These are phyloP conservation scores for Brettanomyces nanus DNA, from an alignment of 805 yeast genomes.

Conservation along the genomic window DNA sequence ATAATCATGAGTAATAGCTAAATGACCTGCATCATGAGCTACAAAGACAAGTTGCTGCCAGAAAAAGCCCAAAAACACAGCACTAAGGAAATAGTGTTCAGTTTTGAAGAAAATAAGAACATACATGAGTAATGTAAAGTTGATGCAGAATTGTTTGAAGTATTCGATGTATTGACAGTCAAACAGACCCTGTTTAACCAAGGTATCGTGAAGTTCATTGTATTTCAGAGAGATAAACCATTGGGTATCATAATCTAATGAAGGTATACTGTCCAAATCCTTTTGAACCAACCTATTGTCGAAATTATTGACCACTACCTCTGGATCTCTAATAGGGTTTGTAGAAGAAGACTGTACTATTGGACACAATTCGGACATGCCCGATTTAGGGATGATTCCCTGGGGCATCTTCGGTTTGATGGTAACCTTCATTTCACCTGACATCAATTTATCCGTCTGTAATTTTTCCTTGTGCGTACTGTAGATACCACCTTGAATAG, in stretches of 20 bases:
- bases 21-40: constrained; percentile 88
- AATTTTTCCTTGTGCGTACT: constrained; percentile 6
- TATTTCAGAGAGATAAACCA: constrained; percentile 45
- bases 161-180: constrained; percentile 70
- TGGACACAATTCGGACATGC: constrained; percentile 31
- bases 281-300: constrained; percentile 46
- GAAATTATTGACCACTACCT: constrained; percentile 42
- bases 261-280: constrained; percentile 55
- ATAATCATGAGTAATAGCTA: constrained; percentile 74
- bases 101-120: constrained; percentile 41
- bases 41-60: constrained; percentile 90
- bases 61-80: constrained; percentile 57
- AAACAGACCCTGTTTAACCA: constrained; percentile 55
- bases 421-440: constrained; percentile 35
- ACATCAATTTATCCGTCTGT: constrained; percentile 9
- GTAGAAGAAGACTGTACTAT: constrained; percentile 6
- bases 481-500: constrained; percentile 73
- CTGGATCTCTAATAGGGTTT: constrained; percentile 45
- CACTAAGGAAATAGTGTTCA: constrained; percentile 45
- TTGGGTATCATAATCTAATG: constrained; percentile 64
- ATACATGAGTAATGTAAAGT: constrained; percentile 41
- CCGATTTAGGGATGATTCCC: constrained; percentile 32
- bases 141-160: constrained; percentile 58
- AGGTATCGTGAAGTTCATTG: constrained; percentile 45
- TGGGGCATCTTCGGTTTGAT: constrained; percentile 49